phyloP scores from a whole-genome alignment of 2,329 filamentous ascomycete genomes.

The Colletotrichum ledebouriae region DNA sequence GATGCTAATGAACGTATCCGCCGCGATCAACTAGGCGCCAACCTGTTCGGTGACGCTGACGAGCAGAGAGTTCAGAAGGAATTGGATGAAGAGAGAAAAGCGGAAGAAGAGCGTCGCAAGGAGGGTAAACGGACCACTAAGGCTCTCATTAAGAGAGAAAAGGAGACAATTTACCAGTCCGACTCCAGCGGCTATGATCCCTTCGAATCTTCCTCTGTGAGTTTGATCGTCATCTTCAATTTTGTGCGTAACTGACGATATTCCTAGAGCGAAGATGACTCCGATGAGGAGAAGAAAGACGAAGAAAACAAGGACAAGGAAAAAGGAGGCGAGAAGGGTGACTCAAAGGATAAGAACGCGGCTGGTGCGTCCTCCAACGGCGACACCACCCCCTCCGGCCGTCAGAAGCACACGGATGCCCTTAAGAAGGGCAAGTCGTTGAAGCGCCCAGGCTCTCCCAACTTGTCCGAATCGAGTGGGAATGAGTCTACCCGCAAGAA shows the following conservation, averaged over 20 bases:
- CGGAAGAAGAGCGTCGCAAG: slow-evolving; percentile 76
- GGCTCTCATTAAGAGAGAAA: slow-evolving; percentile 85
- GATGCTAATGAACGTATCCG: slow-evolving; percentile 80
- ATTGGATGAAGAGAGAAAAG: slow-evolving; percentile 76
- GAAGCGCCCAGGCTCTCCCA: slow-evolving; percentile 88
- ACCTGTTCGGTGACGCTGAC: slow-evolving; percentile 79
- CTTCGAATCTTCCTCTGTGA: slow-evolving; percentile 53
- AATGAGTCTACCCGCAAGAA: slow-evolving; percentile 90
- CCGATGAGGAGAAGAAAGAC: slow-evolving; percentile 53
- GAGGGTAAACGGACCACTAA: slow-evolving; percentile 85
- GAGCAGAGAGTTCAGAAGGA: slow-evolving; percentile 82
- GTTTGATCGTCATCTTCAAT: slow-evolving; percentile 22
- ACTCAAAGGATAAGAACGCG: slow-evolving; percentile 65
- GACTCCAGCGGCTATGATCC: slow-evolving; percentile 66
- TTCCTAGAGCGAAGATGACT: slow-evolving; percentile 64
- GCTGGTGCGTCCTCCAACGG: slow-evolving; percentile 77
- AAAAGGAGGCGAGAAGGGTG: slow-evolving; percentile 70
- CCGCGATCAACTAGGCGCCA: slow-evolving; percentile 86
- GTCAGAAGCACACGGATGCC: slow-evolving; percentile 60
- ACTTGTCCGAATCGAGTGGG: slow-evolving; percentile 90
- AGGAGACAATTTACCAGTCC: slow-evolving; percentile 87
- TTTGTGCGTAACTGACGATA: slow-evolving; percentile 42
- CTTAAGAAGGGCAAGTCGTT: slow-evolving; percentile 72
- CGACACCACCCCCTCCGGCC: slow-evolving; percentile 67
- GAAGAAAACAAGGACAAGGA: slow-evolving; percentile 72